Evolutionary conservation across 495 filamentous ascomycete species (phyloP), one percentile per base, ranked within the genome.

Genomic region (Podospora pseudoanserina): DNA sequence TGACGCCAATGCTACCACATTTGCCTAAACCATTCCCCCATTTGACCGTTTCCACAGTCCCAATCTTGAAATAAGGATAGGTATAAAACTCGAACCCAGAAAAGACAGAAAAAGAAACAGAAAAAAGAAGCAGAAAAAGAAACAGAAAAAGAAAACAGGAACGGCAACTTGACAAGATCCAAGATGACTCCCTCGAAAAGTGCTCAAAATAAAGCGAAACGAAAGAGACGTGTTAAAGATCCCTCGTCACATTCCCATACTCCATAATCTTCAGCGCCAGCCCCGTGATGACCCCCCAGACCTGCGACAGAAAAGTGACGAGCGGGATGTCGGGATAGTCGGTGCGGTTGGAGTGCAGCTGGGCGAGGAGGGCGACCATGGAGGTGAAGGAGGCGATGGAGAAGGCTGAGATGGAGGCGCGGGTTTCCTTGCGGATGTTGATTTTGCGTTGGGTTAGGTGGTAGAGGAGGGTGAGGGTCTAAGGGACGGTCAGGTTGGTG

Each of bases 391-490:
- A 90, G 11, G 90, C 88, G 68, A 90, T 85, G 16, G 88, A 91
- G 69, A 94, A 91, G 63, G 92, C 88, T 53, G 86, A 85, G 63
- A 92, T 84, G n/a, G 90, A 91, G 20, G 90, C 89, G 65, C 87
- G 86, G 5, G 90, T 93, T 81, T 94, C 91, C 71, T 91, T 91
- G 72, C 88, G 89, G 73, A 94, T 93, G 69, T 85, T 92, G 72
- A 92, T 88, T 72, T 90, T 91, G 69, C 91, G 89, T 74, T 94
- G 89, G 13, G 91, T 92, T 63, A 91, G 80, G 75, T 94, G 90
- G 80, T 96, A 95, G 61, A 91, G 82, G 65, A 90, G 85, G 2
- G 91, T 94, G 59, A 94, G 78, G 27, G 89, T 88, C 91, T 93
- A 65, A 54, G 26, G 18, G 28, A 20, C 1, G 7, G 28, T 30